Conservation (phyloP, 371 early-diverging fungal genomes). For the Haplosporangium sp. region DNA sequence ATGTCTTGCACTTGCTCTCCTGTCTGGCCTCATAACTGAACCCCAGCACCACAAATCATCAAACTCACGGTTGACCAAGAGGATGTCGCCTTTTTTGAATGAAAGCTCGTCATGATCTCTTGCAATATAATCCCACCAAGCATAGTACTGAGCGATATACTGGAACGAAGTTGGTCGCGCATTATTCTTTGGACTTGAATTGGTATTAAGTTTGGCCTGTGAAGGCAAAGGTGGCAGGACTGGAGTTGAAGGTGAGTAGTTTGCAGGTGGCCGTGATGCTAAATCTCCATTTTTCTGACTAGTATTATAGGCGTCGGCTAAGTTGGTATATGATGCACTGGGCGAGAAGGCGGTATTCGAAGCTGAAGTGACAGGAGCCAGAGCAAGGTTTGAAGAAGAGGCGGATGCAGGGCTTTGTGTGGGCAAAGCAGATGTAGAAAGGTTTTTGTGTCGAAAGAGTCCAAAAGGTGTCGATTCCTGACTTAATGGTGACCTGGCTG, state of each 20-base stretch:
- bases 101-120: slow-evolving; percentile 53
- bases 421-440: slow-evolving; percentile 50
- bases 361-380: slow-evolving; percentile 30
- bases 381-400: slow-evolving; percentile 34
- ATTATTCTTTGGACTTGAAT: slow-evolving; percentile 35
- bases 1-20: slow-evolving; percentile 41
- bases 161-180: slow-evolving; percentile 44
- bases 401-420: slow-evolving; percentile 17
- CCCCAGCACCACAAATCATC: slow-evolving; percentile 53
- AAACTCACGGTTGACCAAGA: slow-evolving; percentile 46
- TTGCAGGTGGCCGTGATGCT: slow-evolving; percentile 12
- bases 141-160: slow-evolving; percentile 50
- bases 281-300: slow-evolving; percentile 15
- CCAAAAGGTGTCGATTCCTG: slow-evolving; percentile 55
- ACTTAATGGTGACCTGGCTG: slow-evolving; percentile 51
- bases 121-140: slow-evolving; percentile 56
- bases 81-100: slow-evolving; percentile 49
- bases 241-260: slow-evolving; percentile 33
- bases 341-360: slow-evolving; percentile 33
- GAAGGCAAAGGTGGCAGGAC: slow-evolving; percentile 39
- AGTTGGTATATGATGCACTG: slow-evolving; percentile 42
- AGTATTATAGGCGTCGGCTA: slow-evolving; percentile 21
- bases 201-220: slow-evolving; percentile 27
- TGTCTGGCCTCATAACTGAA: slow-evolving; percentile 49
- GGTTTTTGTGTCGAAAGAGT: slow-evolving; percentile 55